Evolutionary conservation across 1,284 basidiomycete genomes (phyloP), one percentile per base, ranked within the genome.

Genomic region (Mycena citricolor): DNA sequence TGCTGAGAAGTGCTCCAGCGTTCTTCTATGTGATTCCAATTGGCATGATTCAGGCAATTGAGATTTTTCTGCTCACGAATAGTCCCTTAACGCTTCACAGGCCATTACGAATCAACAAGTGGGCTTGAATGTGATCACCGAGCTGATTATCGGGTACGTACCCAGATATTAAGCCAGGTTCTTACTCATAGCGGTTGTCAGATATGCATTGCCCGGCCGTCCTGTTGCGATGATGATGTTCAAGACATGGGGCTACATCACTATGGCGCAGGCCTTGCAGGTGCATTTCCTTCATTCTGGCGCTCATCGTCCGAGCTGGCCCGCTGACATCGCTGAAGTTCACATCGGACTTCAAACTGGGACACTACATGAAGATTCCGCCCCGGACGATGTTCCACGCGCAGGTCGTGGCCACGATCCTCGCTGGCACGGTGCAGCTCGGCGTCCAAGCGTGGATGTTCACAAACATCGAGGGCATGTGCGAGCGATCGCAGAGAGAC

Each of bases 371-470:
- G 66, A 78, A 79, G 62, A 55, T 75, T 22, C 67, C 70, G 0
- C 73, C 73, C 5, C 66, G 70, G 23, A 37, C 61, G 7, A 67
- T 70, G 57, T 71, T 70, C 56, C 54, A 39, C 17, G 12, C 13
- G 11, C 77, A 81, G 55, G 54, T 77, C 32, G 60, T 74, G 38
- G 75, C 74, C 11, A 73, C 74, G 5, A 51, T 77, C 28, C 58
- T 81, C 25, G 70, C 71, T 0, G 69, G 68, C 21, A 71, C 73
- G 24, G 67, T 68, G 19, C 71, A 72, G 46, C 65, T 75, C 34
- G 68, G 67, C 29, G 72, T 77, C 5, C 73, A 78, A 54, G 64
- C 68, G 4, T 74, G 73, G 71, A 71, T 77, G 65, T 76, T 77
- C 57, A 65, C 62, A 13, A 71, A 76, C 55, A 73, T 81, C 43